These are phyloP conservation scores for Marasmius fiardii DNA, from an alignment of 1,284 basidiomycete species.

Conservation along the genomic window DNA sequence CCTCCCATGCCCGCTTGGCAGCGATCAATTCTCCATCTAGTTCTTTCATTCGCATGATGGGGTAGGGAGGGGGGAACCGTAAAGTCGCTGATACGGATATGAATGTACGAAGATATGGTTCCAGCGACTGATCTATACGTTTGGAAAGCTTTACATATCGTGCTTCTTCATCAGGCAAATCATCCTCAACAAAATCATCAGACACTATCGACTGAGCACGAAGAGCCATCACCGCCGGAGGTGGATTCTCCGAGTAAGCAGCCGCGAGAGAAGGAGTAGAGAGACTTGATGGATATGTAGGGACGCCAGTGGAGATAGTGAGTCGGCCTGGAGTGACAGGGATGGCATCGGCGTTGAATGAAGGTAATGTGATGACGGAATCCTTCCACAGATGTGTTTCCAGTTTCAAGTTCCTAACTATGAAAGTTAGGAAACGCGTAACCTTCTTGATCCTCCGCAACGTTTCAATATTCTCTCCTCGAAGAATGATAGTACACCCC, in stretches of 20 bases:
- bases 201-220: slow-evolving; percentile 15
- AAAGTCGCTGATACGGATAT: slow-evolving; percentile 90
- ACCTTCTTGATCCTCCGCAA: slow-evolving; percentile 89
- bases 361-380: slow-evolving; percentile 80
- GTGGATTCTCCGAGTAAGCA: slow-evolving; percentile 15
- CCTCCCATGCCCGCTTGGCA: slow-evolving; percentile 76
- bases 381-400: slow-evolving; percentile 96
- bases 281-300: slow-evolving; percentile 27
- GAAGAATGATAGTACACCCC: slow-evolving; percentile 91
- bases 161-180: slow-evolving; percentile 65
- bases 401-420: slow-evolving; percentile 89
- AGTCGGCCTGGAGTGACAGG: slow-evolving; percentile 38
- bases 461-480: slow-evolving; percentile 83
- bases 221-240: slow-evolving; percentile 12
- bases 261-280: slow-evolving; percentile 30
- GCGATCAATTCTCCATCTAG: slow-evolving; percentile 72
- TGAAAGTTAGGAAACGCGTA: slow-evolving; percentile 87
- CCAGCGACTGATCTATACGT: slow-evolving; percentile 74
- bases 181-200: slow-evolving; percentile 38
- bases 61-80: slow-evolving; percentile 86
- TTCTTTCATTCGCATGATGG: slow-evolving; percentile 83
- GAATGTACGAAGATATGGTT: slow-evolving; percentile 81
- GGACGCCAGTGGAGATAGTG: slow-evolving; percentile 16
- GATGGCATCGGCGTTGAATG: slow-evolving; percentile 60
- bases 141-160: slow-evolving; percentile 65